Evolutionary conservation across 441 rosid genomes (phyloP), one percentile per base, ranked within the genome.

Genomic region (Adansonia madagascariensis): DNA sequence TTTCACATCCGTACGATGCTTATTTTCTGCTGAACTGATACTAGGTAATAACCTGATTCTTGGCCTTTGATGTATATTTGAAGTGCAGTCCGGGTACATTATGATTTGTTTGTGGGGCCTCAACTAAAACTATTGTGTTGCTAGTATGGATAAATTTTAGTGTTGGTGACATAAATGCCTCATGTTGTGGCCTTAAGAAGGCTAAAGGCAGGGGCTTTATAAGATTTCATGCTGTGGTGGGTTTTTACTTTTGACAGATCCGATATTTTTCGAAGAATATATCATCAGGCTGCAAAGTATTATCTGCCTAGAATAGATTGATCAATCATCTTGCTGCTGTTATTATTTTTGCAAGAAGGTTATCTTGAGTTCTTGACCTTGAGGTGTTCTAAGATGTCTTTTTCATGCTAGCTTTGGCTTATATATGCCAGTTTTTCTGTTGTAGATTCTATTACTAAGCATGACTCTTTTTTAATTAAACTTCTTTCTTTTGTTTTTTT

Each of bases 41-140:
- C 73, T 65, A 49, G 22, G 59, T 69, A 69, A 53, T 24, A 49
- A 69, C 59, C 18, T 24, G n/a, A 50, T 49, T 69, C 56, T 24
- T 69, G 44, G 18, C 12, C 22, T 50, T 49, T 7, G 1, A 69
- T 69, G 44, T 11, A 50, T 69, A 31, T 24, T 49, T 7, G 2
- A 24, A 24, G 73, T 69, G 59, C 44, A 14, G 60, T 69, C 27
- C 3, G 73, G 59, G 24, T 69, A 50, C 52, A 2, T 20, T 67
- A 27, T 43, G 53, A 62, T 62, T 44, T 31, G 18, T 31, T 31
- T 14, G 20, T 44, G 5, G 15, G 17, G 55, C 55, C 15, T 50
- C 22, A 39, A n/a, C 69, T 64, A n/a, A 14, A 31, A n/a, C 12
- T 18, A 65, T 65, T 22, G 9, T 64, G 15, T 17, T 41, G 24